These are phyloP conservation scores for Macrophomina pseudophaseolina DNA, from an alignment of 2,329 filamentous ascomycete species.

Conservation along the genomic window DNA sequence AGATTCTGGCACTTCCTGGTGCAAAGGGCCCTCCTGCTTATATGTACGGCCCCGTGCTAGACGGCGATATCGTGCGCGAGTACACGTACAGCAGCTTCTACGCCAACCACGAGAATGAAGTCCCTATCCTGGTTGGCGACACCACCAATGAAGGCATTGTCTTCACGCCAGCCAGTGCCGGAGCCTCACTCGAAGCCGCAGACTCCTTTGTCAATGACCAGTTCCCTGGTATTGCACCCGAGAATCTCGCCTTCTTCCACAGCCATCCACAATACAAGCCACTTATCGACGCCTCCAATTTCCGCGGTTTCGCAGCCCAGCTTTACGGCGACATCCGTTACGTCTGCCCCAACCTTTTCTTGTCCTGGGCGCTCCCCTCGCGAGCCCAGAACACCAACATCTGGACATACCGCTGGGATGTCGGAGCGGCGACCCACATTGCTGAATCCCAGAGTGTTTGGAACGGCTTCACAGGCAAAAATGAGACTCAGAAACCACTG, in stretches of 20 bases:
- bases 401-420: slow-evolving; percentile 58
- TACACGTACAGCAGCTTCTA: slow-evolving; percentile 46
- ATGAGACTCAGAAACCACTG: slow-evolving; percentile 20
- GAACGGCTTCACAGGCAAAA: slow-evolving; percentile 38
- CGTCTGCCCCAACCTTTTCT: slow-evolving; percentile 51
- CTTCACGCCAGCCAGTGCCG: slow-evolving; percentile 45
- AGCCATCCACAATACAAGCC: slow-evolving; percentile 37
- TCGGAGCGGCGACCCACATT: slow-evolving; percentile 46
- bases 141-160: slow-evolving; percentile 51
- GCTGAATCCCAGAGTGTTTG: slow-evolving; percentile 47
- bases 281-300: slow-evolving; percentile 31
- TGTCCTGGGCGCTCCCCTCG: slow-evolving; percentile 34
- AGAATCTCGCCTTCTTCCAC: slow-evolving; percentile 38
- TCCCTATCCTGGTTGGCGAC: slow-evolving; percentile 52
- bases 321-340: slow-evolving; percentile 57
- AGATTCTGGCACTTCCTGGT: slow-evolving; percentile 47
- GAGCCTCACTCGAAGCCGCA: slow-evolving; percentile 33
- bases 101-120: slow-evolving; percentile 44
- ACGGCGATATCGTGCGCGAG: slow-evolving; percentile 49
- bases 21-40: slow-evolving; percentile 41
- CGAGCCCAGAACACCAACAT: slow-evolving; percentile 38
- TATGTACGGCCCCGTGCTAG: slow-evolving; percentile 51
- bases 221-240: slow-evolving; percentile 40
- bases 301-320: slow-evolving; percentile 44
- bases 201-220: slow-evolving; percentile 47